Base-by-base conservation (phyloP, 2,329 filamentous ascomycete species). In the Colletotrichum godetiae region DNA sequence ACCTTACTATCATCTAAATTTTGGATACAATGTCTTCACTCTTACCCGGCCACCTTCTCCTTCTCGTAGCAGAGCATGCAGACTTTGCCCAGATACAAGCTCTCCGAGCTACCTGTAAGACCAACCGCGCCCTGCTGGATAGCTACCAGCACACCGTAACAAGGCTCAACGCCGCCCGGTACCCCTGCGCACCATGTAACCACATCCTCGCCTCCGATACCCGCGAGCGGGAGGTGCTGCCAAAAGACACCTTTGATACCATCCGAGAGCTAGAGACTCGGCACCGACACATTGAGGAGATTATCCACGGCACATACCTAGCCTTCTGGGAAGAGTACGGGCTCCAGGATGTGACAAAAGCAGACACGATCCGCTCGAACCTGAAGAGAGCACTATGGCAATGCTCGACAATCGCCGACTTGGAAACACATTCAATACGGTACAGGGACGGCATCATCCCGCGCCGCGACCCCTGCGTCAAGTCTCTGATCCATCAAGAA, bases 211-310 rank as follows among this genome's bases (percentile, higher is more conserved):
- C 68, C 35, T 75, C 74, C 27, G 60, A 68, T n/a, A 69, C 66
- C 3, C 73, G 72, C 8, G 62, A 69, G 46, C 65, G 74, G 22
- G 66, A 72, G n/a, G 68, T 70, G 6, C 56, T 74, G 13, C 62
- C 62, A 1, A 46, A 56, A 19, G 53, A 66, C 46, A 69, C 74
- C 1, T 75, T 65, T 35, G 69, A 68, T 15, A 66, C 52, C 27
- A 58, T 75, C 31, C 62, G 49, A 11, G 74, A 75, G 60, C 56
- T 75, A 19, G 73, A 75, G 24, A 67, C n/a, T n/a, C 69, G 74
- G 13, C 29, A 67, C 15, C 66, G 56, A 22, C 59, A 75, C 8
- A 75, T 75, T 8, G 53, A 69, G 15, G 62, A 69, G 49, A 53
- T 75, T 15, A 46, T 75, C 11, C 35, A 73, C 22, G 53, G 62